A percentile compares a stretch with the other conserved stretches of the same genome.
Evolutionary conservation across 1,139 yeast species (phyloP).

Genomic region (Taiozyma sp.): DNA sequence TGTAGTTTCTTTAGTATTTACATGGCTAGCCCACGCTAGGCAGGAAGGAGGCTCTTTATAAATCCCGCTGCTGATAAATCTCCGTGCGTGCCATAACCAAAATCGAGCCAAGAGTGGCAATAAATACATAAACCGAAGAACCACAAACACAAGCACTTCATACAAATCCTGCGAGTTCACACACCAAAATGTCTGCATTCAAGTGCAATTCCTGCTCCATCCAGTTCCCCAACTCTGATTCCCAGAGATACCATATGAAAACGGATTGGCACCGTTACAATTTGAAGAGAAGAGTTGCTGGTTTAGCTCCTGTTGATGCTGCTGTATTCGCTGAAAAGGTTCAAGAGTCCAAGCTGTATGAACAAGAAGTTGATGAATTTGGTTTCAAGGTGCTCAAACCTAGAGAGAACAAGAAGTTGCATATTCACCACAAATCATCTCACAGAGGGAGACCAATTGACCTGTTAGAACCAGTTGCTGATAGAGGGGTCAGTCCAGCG

Average conservation of each 20-base stretch:
- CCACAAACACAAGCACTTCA: too few relatives aligned
- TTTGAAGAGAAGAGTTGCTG: slow-evolving; percentile 85
- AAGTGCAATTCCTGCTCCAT: slow-evolving; percentile 90
- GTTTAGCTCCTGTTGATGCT: slow-evolving; percentile 71
- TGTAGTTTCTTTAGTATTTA: not conserved
- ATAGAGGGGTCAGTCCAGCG: slow-evolving; percentile 44
- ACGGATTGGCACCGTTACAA: slow-evolving; percentile 89
- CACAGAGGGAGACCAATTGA: not conserved
- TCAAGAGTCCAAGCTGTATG: slow-evolving; percentile 40
- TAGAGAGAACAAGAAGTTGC: slow-evolving; percentile 28
- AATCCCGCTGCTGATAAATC: not conserved
- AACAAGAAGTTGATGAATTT: slow-evolving; percentile 51
- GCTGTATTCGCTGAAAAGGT: slow-evolving; percentile 80
- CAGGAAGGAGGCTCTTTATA: not conserved
- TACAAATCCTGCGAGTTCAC: not conserved
- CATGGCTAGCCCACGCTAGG: not conserved
- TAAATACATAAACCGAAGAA: not conserved
- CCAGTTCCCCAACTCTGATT: slow-evolving; percentile 71
- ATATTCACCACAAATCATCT: slow-evolving; percentile 35
- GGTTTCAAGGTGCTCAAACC: slow-evolving; percentile 44
- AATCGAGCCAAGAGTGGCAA: not conserved
- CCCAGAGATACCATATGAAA: slow-evolving; percentile 90
- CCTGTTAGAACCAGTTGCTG: not conserved
- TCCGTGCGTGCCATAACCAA: not conserved
- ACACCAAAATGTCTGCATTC: slow-evolving; percentile 27